A percentile compares a stretch with the other conserved stretches of the same genome.
These are phyloP conservation scores for Moniliophthora roreri DNA, from an alignment of 1,284 basidiomycete species.

Conservation along the genomic window DNA sequence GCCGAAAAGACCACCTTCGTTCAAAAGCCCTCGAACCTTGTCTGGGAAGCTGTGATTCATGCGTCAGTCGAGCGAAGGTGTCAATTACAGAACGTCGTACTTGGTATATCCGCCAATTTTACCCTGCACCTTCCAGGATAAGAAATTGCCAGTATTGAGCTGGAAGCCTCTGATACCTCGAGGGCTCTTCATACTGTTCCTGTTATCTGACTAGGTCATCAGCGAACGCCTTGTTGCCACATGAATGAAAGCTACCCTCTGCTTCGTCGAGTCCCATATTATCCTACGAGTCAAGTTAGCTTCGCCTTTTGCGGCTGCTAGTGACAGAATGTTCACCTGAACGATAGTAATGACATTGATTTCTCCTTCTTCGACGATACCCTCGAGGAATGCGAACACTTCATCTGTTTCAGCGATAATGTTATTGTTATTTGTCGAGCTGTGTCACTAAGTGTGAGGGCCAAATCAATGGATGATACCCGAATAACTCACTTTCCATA, in stretches of 20 bases:
- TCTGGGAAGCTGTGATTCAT: slow-evolving; percentile 43
- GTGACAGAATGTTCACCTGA: slow-evolving; percentile 43
- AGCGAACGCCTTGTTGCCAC: not conserved
- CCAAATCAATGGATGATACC: not conserved
- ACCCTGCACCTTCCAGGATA: slow-evolving; percentile 77
- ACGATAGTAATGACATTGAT: slow-evolving; percentile 79
- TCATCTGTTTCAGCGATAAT: slow-evolving; percentile 64
- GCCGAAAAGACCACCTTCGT: slow-evolving; percentile 62
- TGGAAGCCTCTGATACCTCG: slow-evolving; percentile 75
- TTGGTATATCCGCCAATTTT: slow-evolving; percentile 66
- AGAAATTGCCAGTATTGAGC: slow-evolving; percentile 59
- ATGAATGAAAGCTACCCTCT: slow-evolving; percentile 13
- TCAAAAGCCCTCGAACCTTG: slow-evolving; percentile 46
- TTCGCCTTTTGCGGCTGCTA: not conserved
- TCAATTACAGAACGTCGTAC: slow-evolving; percentile 29
- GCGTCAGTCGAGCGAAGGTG: not conserved
- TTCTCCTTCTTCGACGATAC: slow-evolving; percentile 42
- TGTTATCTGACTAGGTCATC: not conserved
- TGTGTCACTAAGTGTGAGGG: slow-evolving; percentile 21
- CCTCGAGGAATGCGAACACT: slow-evolving; percentile 58
- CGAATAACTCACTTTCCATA: slow-evolving; percentile 60
- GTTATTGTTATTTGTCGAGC: slow-evolving; percentile 62
- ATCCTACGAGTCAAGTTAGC: slow-evolving; percentile 54
- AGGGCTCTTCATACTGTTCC: slow-evolving; percentile 42
- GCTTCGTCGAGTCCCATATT: slow-evolving; percentile 27